Percentiles rank a stretch among this genome's conserved stretches.
phyloP scores from a whole-genome alignment of 1,139 yeast species.

The Arxiozyma heterogenica region DNA sequence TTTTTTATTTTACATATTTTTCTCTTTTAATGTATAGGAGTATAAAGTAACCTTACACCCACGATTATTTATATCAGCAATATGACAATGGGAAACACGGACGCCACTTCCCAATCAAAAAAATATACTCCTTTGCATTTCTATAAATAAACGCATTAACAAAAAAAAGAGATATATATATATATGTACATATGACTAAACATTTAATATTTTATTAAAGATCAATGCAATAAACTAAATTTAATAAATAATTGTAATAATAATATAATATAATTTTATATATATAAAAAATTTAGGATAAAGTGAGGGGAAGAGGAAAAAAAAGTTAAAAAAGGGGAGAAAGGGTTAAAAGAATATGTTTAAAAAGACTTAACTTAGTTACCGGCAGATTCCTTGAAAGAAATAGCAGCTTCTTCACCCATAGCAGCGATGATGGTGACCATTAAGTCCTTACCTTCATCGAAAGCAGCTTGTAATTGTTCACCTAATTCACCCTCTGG shows the following conservation, averaged over 20 bases:
- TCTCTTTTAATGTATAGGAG: too few relatives aligned
- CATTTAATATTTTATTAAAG: not conserved
- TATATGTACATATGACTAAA: not conserved
- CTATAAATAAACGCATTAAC: too few relatives aligned
- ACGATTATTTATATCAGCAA: too few relatives aligned
- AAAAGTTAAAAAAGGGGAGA: not conserved
- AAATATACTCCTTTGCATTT: too few relatives aligned
- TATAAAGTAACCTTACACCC: too few relatives aligned
- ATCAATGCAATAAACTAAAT: not conserved
- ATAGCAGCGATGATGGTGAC: conserved; percentile 95
- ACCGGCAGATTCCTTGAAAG: conserved; percentile 97
- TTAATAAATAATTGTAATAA: not conserved
- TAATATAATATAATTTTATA: too few relatives aligned
- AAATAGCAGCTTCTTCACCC: conserved; percentile 98
- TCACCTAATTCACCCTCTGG: conserved; percentile 98
- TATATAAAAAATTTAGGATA: too few relatives aligned
- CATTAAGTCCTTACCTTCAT: conserved; percentile 94
- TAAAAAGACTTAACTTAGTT: conserved; percentile 29
- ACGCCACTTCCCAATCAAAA: too few relatives aligned
- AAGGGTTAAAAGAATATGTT: not conserved
- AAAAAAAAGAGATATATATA: not conserved
- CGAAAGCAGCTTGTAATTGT: conserved; percentile 81
- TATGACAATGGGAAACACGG: too few relatives aligned
- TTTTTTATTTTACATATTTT: too few relatives aligned
- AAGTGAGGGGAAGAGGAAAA: too few relatives aligned